Evolutionary conservation across 148 eudicot species (phyloP).

Genomic region (Nepenthes mirabilis): DNA sequence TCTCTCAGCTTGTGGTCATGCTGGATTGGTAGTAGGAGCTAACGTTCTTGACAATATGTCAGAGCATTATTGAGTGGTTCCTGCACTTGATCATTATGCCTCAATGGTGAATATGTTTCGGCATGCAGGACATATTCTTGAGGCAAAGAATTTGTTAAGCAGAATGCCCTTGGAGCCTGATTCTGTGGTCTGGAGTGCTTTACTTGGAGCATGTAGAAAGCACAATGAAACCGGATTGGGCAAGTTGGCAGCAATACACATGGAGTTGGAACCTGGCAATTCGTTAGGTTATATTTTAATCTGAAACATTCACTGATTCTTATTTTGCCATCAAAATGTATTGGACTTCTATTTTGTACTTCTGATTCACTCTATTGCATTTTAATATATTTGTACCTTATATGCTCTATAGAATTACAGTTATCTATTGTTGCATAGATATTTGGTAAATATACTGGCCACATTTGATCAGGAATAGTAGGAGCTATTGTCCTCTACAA

Average conservation of each 20-base stretch:
- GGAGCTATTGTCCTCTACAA: too few relatives aligned
- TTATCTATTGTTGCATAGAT: too few relatives aligned
- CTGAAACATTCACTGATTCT: slow-evolving; percentile 19
- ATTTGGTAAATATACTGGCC: too few relatives aligned
- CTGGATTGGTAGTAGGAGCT: slow-evolving; percentile 34
- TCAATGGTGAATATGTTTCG: slow-evolving; percentile 47
- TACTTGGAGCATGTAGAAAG: slow-evolving; percentile 44
- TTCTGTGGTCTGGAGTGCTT: slow-evolving; percentile 42
- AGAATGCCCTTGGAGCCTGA: slow-evolving; percentile 44
- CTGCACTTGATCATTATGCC: slow-evolving; percentile 45
- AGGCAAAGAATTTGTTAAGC: slow-evolving; percentile 27
- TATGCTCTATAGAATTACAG: too few relatives aligned
- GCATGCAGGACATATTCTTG: slow-evolving; percentile 26
- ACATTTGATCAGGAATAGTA: too few relatives aligned
- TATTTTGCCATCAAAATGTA: too few relatives aligned
- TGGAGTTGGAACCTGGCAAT: slow-evolving; percentile 35
- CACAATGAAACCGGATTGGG: slow-evolving; percentile 30
- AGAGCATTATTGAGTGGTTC: slow-evolving; percentile 21
- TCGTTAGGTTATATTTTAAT: slow-evolving; percentile 36
- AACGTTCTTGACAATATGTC: slow-evolving; percentile 24
- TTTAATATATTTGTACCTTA: too few relatives aligned
- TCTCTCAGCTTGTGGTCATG: slow-evolving; percentile 48
- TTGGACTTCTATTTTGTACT: too few relatives aligned
- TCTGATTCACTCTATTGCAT: too few relatives aligned
- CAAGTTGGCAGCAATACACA: slow-evolving; percentile 17